Base-by-base conservation (phyloP, 768 basidiomycete species). In the Phylloporus arenicola region DNA sequence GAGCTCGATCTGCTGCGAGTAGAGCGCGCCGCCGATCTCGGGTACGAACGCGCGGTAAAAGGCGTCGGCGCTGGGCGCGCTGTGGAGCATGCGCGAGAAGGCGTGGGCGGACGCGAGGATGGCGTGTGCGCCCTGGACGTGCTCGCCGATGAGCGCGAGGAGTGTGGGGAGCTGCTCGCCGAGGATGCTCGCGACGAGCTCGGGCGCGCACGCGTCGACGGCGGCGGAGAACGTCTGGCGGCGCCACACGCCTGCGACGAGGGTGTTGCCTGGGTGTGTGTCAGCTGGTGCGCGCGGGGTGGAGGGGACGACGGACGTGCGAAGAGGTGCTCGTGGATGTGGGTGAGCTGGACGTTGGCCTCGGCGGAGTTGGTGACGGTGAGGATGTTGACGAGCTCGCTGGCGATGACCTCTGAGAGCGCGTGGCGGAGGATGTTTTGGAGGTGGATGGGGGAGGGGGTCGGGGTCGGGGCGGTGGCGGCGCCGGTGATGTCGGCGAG, bases 41-140 rank as follows among this genome's bases (percentile, higher is more conserved):
- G 90, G 90, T 9, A 92, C 86, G 59, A 92, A 93, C 0, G 87
- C 84, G 24, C 88, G 82, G 63, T 92, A 92, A 64, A 92, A 92
- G 1, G 84, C 82, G 59, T 92, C 88, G 4, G 64, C 55, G 12
- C 65, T 62, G 12, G 81, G 75, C 12, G 86, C 78, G 38, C 86
- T 78, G 59, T 93, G 91, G 22, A 92, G 76, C 88, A 92, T 92
- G 55, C 90, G 83, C 40, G 86, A 87, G 69, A 92, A 92, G 19
- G 77, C 67, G 64, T 88, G 85, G 0, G 86, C 90, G 10, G 82
- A 76, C 33, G 88, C 81, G 56, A 92, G 73, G 56, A 92, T 79
- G 4, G 77, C 72, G 17, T 73, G 61, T 16, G 82, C 77, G 1
- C 76, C 75, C 22, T 65, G 69, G 35, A 61, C 68, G 52, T 70